phyloP scores from a whole-genome alignment of 306 rosid species.

The Lotus japonicus region DNA sequence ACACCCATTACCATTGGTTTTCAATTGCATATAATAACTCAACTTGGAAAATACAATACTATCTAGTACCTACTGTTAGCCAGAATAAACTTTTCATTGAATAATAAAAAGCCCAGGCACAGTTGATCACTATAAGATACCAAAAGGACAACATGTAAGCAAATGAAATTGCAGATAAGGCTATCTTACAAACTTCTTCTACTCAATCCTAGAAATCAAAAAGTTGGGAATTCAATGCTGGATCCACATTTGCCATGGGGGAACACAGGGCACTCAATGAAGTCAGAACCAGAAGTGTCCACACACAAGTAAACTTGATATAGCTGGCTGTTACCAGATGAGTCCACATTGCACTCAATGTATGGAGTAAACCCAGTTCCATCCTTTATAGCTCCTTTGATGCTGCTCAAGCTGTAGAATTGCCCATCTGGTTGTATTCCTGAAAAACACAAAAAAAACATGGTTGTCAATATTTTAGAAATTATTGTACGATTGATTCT shows the following conservation, averaged over 20 bases:
- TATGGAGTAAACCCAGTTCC: constrained; percentile 30
- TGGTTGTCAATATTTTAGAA: too few relatives aligned
- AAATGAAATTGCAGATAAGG: neutral
- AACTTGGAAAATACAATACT: neutral
- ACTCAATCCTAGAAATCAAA: constrained; percentile 11
- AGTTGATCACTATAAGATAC: neutral
- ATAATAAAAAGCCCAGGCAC: neutral
- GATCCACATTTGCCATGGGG: constrained; percentile 35
- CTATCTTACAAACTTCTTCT: neutral
- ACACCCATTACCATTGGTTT: too few relatives aligned
- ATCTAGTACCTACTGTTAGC: too few relatives aligned
- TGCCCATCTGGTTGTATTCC: constrained; percentile 44
- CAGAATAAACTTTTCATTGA: neutral
- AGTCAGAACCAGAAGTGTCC: constrained; percentile 25
- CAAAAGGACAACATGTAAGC: neutral
- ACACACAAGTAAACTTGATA: constrained; percentile 53
- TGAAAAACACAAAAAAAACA: neutral
- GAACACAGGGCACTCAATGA: constrained; percentile 45
- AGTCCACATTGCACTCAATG: constrained; percentile 47
- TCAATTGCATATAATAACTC: neutral
- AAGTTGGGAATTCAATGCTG: constrained; percentile 42
- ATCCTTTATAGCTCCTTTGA: constrained; percentile 30
- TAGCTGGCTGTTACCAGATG: constrained; percentile 36
- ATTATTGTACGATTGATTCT: too few relatives aligned
- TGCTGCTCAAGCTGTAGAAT: constrained; percentile 34